Evolutionary conservation across 345 rosid species (phyloP).

Genomic region (Eucalyptus pumila): DNA sequence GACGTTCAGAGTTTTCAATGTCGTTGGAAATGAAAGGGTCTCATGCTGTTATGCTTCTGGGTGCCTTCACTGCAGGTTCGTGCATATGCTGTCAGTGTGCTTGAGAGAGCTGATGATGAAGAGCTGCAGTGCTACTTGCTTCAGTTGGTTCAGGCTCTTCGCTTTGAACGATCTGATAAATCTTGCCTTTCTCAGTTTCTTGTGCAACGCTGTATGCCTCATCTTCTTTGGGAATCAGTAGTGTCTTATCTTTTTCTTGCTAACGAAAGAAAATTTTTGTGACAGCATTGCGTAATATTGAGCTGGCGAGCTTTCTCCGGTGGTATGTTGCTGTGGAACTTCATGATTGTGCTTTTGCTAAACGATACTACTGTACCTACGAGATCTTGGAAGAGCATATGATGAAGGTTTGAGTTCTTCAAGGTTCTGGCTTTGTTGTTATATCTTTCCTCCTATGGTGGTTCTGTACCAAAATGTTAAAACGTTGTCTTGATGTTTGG

Average conservation of each 20-base stretch:
- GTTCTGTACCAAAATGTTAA: neutral
- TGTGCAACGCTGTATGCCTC: slow-evolving; percentile 64
- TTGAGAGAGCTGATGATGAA: slow-evolving; percentile 97
- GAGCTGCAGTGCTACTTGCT: slow-evolving; percentile 97
- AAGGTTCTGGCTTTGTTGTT: neutral
- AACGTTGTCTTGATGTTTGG: neutral
- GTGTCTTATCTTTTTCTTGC: neutral
- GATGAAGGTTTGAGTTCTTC: slow-evolving; percentile 41
- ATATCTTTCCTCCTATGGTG: neutral
- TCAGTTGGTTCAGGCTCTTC: slow-evolving; percentile 97
- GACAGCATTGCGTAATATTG: slow-evolving; percentile 73
- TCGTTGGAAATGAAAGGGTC: neutral
- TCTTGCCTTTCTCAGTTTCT: slow-evolving; percentile 92
- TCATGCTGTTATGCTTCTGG: neutral
- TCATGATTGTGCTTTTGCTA: slow-evolving; percentile 68
- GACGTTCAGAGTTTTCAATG: neutral
- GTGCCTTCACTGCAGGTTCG: slow-evolving; percentile 52
- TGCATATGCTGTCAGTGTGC: slow-evolving; percentile 96
- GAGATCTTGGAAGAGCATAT: slow-evolving; percentile 70
- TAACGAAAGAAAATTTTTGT: slow-evolving; percentile 2
- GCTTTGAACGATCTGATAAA: slow-evolving; percentile 92
- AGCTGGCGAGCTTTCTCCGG: slow-evolving; percentile 88
- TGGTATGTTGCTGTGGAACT: slow-evolving; percentile 96
- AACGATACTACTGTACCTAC: slow-evolving; percentile 70
- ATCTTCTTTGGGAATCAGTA: neutral